Evolutionary conservation across 139 green algal genomes (phyloP).

Genomic region (Tetratostichococcus sp.): DNA sequence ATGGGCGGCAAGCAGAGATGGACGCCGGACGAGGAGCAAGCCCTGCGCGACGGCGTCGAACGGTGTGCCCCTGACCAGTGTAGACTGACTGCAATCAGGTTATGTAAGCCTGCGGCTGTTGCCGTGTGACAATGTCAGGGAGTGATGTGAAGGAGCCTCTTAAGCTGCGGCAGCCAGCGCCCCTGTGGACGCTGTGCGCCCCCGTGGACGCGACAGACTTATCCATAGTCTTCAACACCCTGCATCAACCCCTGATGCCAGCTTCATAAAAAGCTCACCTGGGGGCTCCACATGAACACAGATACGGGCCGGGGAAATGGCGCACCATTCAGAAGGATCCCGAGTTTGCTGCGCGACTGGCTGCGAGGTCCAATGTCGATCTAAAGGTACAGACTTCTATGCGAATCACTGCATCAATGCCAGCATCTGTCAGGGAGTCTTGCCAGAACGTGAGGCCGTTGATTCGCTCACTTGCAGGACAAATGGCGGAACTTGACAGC

Average conservation of each 20-base stretch:
- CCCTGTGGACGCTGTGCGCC: neutral
- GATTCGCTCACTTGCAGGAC: no score
- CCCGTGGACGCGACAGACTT: neutral
- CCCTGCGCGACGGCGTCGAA: constrained; percentile 42
- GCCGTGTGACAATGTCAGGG: no score
- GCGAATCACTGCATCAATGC: neutral
- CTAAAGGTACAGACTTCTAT: constrained; percentile 27
- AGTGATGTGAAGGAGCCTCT: no score
- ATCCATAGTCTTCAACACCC: neutral
- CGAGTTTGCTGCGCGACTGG: constrained; percentile 27
- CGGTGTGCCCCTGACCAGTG: neutral
- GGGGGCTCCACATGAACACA: neutral
- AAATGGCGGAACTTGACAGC: constrained; percentile 54
- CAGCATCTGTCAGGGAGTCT: neutral
- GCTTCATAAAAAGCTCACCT: no score
- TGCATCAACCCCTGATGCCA: no score
- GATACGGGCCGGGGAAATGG: constrained; percentile 57
- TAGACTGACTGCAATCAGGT: neutral
- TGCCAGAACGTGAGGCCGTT: no score
- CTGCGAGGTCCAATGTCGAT: constrained; percentile 54
- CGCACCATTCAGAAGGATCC: constrained; percentile 55
- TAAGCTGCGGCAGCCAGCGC: no score
- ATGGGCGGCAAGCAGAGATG: constrained; percentile 47
- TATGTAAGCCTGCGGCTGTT: no score
- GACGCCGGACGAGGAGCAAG: constrained; percentile 53